These are phyloP conservation scores for Microcos paniculata DNA, from an alignment of 345 rosid genomes.

Conservation along the genomic window DNA sequence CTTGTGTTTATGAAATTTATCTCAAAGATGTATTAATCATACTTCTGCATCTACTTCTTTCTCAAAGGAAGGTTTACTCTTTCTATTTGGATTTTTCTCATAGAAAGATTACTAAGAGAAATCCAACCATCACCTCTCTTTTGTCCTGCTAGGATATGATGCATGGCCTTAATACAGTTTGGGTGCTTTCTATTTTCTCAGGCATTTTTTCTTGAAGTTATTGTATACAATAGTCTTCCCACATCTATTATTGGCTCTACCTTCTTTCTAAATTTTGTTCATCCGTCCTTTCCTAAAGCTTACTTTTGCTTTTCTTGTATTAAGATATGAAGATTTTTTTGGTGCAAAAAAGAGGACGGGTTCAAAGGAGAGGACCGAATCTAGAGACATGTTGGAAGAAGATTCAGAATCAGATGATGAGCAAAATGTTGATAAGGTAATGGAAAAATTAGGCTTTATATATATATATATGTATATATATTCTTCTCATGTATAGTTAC, in stretches of 20 bases:
- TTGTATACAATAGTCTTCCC: neutral
- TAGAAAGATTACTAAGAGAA: neutral
- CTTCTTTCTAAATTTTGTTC: neutral
- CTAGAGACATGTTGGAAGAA: slow-evolving; percentile 32
- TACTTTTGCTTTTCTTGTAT: neutral
- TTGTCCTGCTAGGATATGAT: neutral
- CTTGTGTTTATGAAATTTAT: neutral
- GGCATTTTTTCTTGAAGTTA: neutral
- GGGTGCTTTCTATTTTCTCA: neutral
- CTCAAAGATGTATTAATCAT: neutral
- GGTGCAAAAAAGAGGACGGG: slow-evolving; percentile 48
- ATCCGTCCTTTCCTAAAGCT: neutral
- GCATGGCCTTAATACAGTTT: neutral
- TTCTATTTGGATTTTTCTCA: neutral
- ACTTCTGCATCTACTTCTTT: neutral
- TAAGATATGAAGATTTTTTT: slow-evolving; percentile 85
- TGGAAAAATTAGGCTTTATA: slow-evolving; percentile 39
- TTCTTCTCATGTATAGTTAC: slow-evolving; percentile 1
- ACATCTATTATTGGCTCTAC: neutral
- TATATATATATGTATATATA: no score
- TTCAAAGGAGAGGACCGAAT: slow-evolving; percentile 33
- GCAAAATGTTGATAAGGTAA: slow-evolving; percentile 25
- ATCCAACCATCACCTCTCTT: neutral
- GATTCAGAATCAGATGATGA: slow-evolving; percentile 43
- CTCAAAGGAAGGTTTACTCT: neutral